Evolutionary conservation across 176 grass and related monocot genomes (phyloP).

Genomic region (Bonia amplexicaulis): DNA sequence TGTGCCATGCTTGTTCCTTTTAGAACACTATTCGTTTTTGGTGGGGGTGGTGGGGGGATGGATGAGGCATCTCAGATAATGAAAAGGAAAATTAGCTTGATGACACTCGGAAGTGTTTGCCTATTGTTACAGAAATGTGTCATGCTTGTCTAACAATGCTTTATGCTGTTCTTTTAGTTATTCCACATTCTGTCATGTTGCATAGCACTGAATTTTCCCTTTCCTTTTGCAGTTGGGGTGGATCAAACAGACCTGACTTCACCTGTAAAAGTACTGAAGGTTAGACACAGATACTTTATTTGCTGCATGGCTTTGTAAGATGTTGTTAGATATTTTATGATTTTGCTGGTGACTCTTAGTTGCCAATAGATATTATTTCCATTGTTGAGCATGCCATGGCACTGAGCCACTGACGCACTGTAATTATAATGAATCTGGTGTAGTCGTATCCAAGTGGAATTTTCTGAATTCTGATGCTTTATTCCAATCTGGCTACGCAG

Average conservation of each 20-base stretch:
- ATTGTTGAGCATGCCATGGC: neutral
- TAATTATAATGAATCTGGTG: too few species aligned
- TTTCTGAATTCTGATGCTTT: too few species aligned
- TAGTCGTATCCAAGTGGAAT: too few species aligned
- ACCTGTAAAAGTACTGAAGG: slow-evolving; percentile 98
- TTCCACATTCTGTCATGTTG: neutral
- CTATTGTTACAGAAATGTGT: neutral
- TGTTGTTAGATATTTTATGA: neutral
- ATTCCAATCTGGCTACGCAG: too few species aligned
- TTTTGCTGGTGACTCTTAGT: neutral
- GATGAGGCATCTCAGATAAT: neutral
- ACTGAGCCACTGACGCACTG: too few species aligned
- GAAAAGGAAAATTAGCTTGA: neutral
- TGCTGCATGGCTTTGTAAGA: neutral
- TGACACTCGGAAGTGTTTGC: neutral
- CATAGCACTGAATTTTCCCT: neutral
- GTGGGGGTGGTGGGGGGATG: too few species aligned
- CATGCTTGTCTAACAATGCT: neutral
- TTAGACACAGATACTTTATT: slow-evolving; percentile 23
- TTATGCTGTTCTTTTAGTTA: neutral
- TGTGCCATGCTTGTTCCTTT: too few species aligned
- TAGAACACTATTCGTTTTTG: too few species aligned
- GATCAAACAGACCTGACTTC: slow-evolving; percentile 96
- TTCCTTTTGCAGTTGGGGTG: slow-evolving; percentile 81
- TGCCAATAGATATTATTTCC: neutral